Base-by-base conservation (phyloP, 768 basidiomycete species). In the Phanerochaete carnosa region DNA sequence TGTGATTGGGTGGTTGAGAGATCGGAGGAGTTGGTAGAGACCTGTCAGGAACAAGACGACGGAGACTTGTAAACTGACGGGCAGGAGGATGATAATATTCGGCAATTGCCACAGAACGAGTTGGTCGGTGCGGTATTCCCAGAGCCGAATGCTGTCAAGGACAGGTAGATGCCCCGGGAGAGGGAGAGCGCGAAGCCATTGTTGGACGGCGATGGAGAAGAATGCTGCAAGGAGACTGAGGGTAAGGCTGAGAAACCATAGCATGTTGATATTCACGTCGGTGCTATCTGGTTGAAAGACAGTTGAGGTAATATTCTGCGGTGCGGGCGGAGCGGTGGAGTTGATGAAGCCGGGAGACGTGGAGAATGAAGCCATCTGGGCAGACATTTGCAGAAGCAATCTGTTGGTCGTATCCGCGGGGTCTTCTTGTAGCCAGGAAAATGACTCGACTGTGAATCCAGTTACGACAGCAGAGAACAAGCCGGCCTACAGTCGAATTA, bases 181-280 rank as follows among this genome's bases (percentile, higher is more conserved):
- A 2, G 16, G 46, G 29, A 49, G 56, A 33, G 58, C 51, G 4
- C 60, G 49, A n/a, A 72, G 64, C 71, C 72, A 73, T 51, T 72
- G 70, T 49, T 70, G 69, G 30, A 67, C 67, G 33, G 70, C 54
- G 60, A 73, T 70, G 49, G 67, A 66, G 23, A 69, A 56, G 23
- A 65, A 65, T 1, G 71, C 68, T 0, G 69, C 61, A n/a, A 65
- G 45, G 6, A 73, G 66, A 26, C 64, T 66, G 35, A 66, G 58
- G 2, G 64, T 55, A 13, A 73, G 69, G 43, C 66, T 67, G 0
- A 65, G 52, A 59, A 69, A 69, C 67, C 69, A 70, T 1, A 71
- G 59, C 8, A 46, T 47, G 55, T 72, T 73, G 49, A 72, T 57
- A 33, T 45, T 54, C 9, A 68, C 49, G n/a, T 61, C 23, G 7